These are phyloP conservation scores for Magnaporthiopsis rhizophila DNA, from an alignment of 2,329 filamentous ascomycete species.

Conservation along the genomic window DNA sequence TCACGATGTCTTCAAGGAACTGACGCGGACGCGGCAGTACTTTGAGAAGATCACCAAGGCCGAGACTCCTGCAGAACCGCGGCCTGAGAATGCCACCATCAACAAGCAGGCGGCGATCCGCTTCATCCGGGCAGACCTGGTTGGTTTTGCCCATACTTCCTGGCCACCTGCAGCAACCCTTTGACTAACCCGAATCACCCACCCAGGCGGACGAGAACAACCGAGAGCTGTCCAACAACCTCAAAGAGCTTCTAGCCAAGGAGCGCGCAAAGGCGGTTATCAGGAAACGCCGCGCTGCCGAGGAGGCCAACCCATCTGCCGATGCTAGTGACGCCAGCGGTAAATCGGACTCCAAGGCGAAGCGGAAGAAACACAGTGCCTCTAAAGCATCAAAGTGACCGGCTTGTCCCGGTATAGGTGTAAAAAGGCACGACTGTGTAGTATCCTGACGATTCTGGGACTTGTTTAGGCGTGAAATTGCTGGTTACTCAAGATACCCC, in stretches of 20 bases:
- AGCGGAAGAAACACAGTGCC: constrained; percentile 6
- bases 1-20: constrained; percentile 78
- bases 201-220: constrained; percentile 45
- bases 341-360: constrained; percentile 5
- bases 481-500: neutral
- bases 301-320: constrained; percentile 6
- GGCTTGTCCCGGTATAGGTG: neutral
- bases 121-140: constrained; percentile 75
- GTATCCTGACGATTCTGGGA: neutral
- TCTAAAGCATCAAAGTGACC: neutral
- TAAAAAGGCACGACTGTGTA: neutral
- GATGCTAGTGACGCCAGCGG: constrained; percentile 5
- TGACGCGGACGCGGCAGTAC: constrained; percentile 82
- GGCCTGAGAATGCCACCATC: constrained; percentile 36
- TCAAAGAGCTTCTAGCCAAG: constrained; percentile 48
- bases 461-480: neutral
- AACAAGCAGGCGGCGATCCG: constrained; percentile 73
- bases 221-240: constrained; percentile 40
- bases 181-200: constrained; percentile 6
- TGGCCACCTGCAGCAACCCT: neutral
- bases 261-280: constrained; percentile 45
- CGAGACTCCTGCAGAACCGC: constrained; percentile 52
- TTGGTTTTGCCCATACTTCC: constrained; percentile 29
- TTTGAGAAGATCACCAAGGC: constrained; percentile 81
- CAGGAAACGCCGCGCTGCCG: constrained; percentile 28